Conservation (phyloP, 805 yeast species). For the Metschnikowia vanudenii region DNA sequence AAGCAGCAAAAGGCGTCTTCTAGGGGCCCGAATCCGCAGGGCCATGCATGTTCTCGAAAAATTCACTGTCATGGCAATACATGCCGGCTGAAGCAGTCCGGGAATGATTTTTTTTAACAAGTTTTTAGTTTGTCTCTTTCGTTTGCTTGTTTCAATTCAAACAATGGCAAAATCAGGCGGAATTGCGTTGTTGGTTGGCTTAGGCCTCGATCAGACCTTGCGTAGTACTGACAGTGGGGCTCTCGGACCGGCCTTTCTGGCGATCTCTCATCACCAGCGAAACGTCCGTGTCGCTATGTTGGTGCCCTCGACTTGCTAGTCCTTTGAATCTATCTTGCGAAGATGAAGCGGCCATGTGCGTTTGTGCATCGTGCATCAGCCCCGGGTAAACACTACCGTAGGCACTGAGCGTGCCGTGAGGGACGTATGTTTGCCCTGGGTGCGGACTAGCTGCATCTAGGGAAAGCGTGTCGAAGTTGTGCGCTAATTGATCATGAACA, state of each 20-base stretch:
- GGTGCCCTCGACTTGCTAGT: neutral
- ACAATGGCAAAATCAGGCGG: neutral
- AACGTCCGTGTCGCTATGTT: neutral
- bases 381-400: neutral
- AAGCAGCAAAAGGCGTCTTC: too few species aligned
- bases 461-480: slow-evolving; percentile 7
- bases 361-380: neutral
- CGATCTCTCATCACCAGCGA: neutral
- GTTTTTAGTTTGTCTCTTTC: neutral
- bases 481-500: slow-evolving; percentile 5
- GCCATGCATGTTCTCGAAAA: too few species aligned
- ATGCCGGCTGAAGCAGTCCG: too few species aligned
- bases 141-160: too few species aligned
- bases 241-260: neutral
- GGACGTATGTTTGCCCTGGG: neutral
- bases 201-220: neutral
- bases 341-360: neutral
- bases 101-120: neutral
- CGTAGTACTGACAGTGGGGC: neutral
- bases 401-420: slow-evolving; percentile 1
- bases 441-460: slow-evolving; percentile 3
- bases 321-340: neutral
- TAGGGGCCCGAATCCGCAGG: too few species aligned
- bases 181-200: neutral
- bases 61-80: too few species aligned